Percentiles rank a stretch among this genome's conserved stretches.
Evolutionary conservation across 768 basidiomycete genomes (phyloP).

Genomic region (Candolleomyces aberdarensis): DNA sequence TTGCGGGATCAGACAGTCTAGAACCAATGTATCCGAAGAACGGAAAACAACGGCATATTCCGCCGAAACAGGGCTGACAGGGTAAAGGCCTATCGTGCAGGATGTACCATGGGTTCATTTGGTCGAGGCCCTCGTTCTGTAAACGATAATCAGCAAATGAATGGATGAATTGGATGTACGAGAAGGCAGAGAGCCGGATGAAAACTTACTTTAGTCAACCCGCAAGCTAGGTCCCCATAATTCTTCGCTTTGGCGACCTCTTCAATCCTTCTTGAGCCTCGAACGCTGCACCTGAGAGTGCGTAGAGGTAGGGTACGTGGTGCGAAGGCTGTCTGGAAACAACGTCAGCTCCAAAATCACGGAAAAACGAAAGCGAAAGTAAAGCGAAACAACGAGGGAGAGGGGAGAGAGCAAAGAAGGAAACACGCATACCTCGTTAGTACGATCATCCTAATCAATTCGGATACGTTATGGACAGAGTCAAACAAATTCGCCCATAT

Average conservation of each 20-base stretch:
- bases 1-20: constrained; percentile 40
- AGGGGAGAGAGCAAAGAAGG: too few relatives aligned
- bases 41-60: constrained; percentile 73
- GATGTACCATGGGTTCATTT: constrained; percentile 89
- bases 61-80: constrained; percentile 75
- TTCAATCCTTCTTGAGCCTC: constrained; percentile 67
- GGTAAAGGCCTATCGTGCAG: constrained; percentile 84
- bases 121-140: constrained; percentile 85
- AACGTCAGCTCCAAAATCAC: too few relatives aligned
- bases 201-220: constrained; percentile 63
- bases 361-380: too few relatives aligned
- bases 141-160: not conserved
- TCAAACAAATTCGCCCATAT: constrained; percentile 74
- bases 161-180: not conserved
- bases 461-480: constrained; percentile 68
- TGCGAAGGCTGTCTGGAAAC: constrained; percentile 60
- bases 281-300: constrained; percentile 66
- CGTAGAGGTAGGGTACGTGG: constrained; percentile 82
- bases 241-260: constrained; percentile 58
- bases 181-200: not conserved
- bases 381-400: constrained; percentile 36
- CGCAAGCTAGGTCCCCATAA: constrained; percentile 66
- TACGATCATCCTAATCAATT: constrained; percentile 73
- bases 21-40: constrained; percentile 55
- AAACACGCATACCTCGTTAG: constrained; percentile 81